A percentile compares a stretch with the other conserved stretches of the same genome.
Evolutionary conservation across 257 asterid genomes (phyloP).

Genomic region (Salvia miltiorrhiza): DNA sequence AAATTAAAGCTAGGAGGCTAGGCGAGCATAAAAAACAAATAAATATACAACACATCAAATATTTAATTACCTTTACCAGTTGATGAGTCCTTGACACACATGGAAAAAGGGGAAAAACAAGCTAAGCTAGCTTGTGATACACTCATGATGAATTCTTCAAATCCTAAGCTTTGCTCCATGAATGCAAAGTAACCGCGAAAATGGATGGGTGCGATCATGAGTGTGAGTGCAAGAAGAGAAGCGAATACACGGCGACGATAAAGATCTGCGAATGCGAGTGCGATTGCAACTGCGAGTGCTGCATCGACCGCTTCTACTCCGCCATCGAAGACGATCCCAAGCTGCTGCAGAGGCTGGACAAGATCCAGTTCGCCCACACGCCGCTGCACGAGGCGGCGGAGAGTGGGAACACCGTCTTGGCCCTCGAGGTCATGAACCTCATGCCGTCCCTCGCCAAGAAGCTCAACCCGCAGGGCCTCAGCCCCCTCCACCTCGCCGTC

Average conservation of each 20-base stretch:
- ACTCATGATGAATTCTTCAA: too few relatives aligned
- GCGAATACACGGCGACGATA: not conserved
- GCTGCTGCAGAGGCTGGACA: not conserved
- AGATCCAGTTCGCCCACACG: constrained; percentile 16
- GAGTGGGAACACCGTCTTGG: constrained; percentile 7
- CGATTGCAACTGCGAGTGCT: constrained; percentile 1
- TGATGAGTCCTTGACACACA: too few relatives aligned
- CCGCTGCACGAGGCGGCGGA: constrained; percentile 30
- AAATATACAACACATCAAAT: too few relatives aligned
- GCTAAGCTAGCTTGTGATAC: too few relatives aligned
- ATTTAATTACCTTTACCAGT: too few relatives aligned
- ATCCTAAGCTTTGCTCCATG: too few relatives aligned
- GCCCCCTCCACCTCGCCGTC: constrained; percentile 30
- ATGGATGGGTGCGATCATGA: too few relatives aligned
- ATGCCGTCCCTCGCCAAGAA: constrained; percentile 26
- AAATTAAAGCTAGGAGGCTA: too few relatives aligned
- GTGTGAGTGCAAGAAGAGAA: too few relatives aligned
- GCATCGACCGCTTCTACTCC: not conserved
- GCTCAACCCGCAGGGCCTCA: constrained; percentile 24
- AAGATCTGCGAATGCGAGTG: constrained; percentile 5
- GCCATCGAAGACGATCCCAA: not conserved
- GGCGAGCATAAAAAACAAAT: too few relatives aligned
- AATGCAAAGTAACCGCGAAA: too few relatives aligned
- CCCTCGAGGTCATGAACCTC: constrained; percentile 26
- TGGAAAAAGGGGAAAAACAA: too few relatives aligned